Evolutionary conservation across 1,284 basidiomycete genomes (phyloP), one percentile per base, ranked within the genome.

Genomic region (Gomphus sp.): DNA sequence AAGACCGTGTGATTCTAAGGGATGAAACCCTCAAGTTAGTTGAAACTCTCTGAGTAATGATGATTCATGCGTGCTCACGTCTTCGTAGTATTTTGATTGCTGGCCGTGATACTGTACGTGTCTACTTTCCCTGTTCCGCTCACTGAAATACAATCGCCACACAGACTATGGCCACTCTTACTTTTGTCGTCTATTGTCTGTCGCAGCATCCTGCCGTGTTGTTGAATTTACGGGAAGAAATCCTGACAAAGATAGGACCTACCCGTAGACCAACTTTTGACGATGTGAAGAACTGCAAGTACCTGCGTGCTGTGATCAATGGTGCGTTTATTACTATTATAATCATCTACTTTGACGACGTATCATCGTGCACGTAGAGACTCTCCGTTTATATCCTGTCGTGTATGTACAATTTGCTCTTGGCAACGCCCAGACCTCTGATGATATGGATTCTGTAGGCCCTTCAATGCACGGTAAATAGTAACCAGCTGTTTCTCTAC

Each of bases 241-340:
- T 86, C 50, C 59, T 82, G 3, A 67, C 65, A 8, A 73, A 74
- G 28, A 73, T 83, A n/a, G 80, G 80, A 0, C 67, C 72, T 0
- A 72, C 66, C 0, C 68, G 72, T 3, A 66, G 73, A 14, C 82
- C 83, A 2, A 76, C 74, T 0, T 79, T 77, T 57, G 81, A 82
- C 33, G 76, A 82, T 60, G 71, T 85, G 59, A 72, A 73, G 31
- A 74, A 76, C 2, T 81, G 84, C 76, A 82, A 77, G 63, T 83
- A 77, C 61, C 68, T 84, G 3, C 70, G 82, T 16, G 82, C 82
- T 2, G 77, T 85, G 12, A 74, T 85, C 56, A 84, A 84, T 59
- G 82, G 81, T 80, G 53, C 11, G 72, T 63, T n/a, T 25, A 39
- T 37, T 52, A 14, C 56, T 16, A 44, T 31, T 22, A 52, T 52